Percentiles rank a stretch among this genome's conserved stretches.
These are phyloP conservation scores for Russula olivacea DNA, from an alignment of 768 basidiomycete species.

Conservation along the genomic window DNA sequence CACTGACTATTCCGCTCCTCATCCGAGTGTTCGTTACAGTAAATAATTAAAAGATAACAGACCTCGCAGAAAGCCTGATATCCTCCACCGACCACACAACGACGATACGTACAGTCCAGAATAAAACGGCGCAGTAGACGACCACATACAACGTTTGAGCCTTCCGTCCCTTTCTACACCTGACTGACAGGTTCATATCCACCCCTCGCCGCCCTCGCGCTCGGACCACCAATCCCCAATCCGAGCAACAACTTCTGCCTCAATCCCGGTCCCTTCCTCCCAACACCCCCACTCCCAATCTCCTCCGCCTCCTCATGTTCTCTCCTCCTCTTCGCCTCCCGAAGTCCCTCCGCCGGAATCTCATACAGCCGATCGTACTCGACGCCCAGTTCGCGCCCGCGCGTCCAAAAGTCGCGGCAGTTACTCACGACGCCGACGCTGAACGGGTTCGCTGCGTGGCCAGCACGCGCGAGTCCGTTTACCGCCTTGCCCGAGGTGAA, in stretches of 20 bases:
- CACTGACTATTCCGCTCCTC: too few relatives aligned
- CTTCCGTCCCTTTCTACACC: constrained; percentile 33
- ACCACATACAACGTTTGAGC: not conserved
- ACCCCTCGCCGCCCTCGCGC: constrained; percentile 43
- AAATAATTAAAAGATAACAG: not conserved
- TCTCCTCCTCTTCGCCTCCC: constrained; percentile 59
- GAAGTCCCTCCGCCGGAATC: constrained; percentile 80
- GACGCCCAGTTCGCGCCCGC: constrained; percentile 78
- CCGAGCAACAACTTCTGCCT: constrained; percentile 54
- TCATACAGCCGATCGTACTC: constrained; percentile 89
- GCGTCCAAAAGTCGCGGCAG: constrained; percentile 93
- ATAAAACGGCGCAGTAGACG: not conserved
- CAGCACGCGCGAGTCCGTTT: constrained; percentile 73
- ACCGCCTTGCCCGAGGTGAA: constrained; percentile 90
- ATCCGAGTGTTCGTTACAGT: too few relatives aligned
- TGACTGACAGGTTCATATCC: constrained; percentile 68
- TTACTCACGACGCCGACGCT: constrained; percentile 73
- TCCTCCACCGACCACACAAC: not conserved
- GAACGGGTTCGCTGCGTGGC: constrained; percentile 84
- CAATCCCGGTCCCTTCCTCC: constrained; percentile 35
- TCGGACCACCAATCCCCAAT: constrained; percentile 39
- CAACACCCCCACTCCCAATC: constrained; percentile 28
- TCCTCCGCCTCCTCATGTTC: constrained; percentile 54
- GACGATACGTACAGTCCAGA: not conserved
- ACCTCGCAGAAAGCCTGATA: not conserved